Evolutionary conservation across 768 basidiomycete genomes (phyloP), one percentile per base, ranked within the genome.

Genomic region (Lentinula aciculospora): DNA sequence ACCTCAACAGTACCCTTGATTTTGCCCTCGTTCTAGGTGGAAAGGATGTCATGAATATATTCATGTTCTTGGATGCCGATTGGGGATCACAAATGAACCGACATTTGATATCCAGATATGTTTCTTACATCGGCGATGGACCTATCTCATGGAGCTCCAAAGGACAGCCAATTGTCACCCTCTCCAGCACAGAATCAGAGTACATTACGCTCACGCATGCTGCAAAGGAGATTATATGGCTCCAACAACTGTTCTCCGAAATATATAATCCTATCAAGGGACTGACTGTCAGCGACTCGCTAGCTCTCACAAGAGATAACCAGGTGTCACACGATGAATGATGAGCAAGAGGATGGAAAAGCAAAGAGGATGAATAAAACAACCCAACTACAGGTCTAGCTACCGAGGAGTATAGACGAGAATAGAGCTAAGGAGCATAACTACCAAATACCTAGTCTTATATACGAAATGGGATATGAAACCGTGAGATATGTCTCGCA

Each of bases 101-200:
- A 15, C 46, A 63, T 17, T 70, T 73, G 1, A 68, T 72, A 4
- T 71, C 69, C 4, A 70, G 72, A 0, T 72, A 66, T 58, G 62
- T 65, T 10, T 72, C 68, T 54, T 64, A 66, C 36, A 29, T 70
- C 19, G 66, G 64, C 32, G 64, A 65, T 15, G 51, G 69, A 1
- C 59, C 67, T 3, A 61, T 75, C 19, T 64, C 66, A 28, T 74
- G 73, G 74, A 64, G 60, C 28, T 67, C 67, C 21, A 70, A 69
- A 59, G 64, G 65, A 50, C 74, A 76, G 53, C 48, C 62, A 1
- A 61, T 69, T 27, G 65, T 72, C n/a, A 64, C 72, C 31, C 67
- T 72, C 2, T 74, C 73, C 5, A 72, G 66, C 12, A 64, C 65
- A 2, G 72, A 75, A 58, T 66, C 71, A 9, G 71, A 76, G 60